Percentiles rank a stretch among this genome's conserved stretches.
These are phyloP conservation scores for Cicer yamashitae DNA, from an alignment of 306 rosid genomes.

Conservation along the genomic window DNA sequence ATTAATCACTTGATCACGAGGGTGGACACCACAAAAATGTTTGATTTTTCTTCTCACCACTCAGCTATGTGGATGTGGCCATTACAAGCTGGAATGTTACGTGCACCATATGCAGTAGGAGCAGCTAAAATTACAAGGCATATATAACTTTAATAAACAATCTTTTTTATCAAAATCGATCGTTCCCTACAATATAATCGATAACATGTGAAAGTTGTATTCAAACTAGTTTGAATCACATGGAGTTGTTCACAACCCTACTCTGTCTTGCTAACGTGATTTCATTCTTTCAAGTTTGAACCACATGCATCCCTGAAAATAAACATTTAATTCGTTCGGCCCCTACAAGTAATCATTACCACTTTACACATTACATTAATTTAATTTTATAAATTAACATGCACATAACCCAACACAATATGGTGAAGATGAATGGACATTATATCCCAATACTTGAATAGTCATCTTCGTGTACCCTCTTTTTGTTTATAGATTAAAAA, in stretches of 20 bases:
- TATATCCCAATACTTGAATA: constrained; percentile 41
- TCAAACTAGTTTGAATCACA: constrained; percentile 45
- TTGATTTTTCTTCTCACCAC: constrained; percentile 18
- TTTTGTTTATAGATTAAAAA: background rate
- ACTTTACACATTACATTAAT: background rate
- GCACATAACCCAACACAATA: constrained; percentile 1
- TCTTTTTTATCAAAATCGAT: background rate
- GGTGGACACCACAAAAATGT: constrained; percentile 43
- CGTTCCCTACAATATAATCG: constrained; percentile 34
- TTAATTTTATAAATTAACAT: constrained; percentile 22
- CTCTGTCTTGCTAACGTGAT: constrained; percentile 51
- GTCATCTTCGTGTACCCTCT: background rate
- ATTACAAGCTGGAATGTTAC: constrained; percentile 49
- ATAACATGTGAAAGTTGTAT: constrained; percentile 51
- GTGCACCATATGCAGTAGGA: constrained; percentile 36
- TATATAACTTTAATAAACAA: constrained; percentile 38
- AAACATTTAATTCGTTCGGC: constrained; percentile 25
- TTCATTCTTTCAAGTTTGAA: constrained; percentile 41
- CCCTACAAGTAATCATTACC: constrained; percentile 46
- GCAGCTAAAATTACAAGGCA: constrained; percentile 43
- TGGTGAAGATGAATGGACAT: no score
- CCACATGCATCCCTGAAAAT: constrained; percentile 50
- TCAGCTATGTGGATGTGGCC: background rate
- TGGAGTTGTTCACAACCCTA: constrained; percentile 48
- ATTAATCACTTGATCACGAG: background rate